phyloP scores from a whole-genome alignment of 2,329 filamentous ascomycete species.

The Phialophora verrucosa region DNA sequence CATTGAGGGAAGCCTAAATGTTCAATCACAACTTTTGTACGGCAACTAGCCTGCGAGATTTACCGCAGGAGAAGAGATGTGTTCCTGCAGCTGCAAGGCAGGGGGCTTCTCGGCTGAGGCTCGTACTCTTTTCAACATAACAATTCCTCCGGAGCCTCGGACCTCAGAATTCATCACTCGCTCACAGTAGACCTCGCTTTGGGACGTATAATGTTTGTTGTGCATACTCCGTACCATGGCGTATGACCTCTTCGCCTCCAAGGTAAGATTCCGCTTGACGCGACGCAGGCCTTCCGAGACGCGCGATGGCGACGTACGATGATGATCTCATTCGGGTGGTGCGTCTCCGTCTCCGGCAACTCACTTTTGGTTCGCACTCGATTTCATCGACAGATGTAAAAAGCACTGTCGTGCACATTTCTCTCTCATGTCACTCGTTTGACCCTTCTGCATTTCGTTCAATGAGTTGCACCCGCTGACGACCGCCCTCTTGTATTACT shows the following conservation, averaged over 20 bases:
- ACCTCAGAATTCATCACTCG: not conserved
- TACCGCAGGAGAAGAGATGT: not conserved
- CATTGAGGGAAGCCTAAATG: constrained; percentile 9
- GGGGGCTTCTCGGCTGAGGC: not conserved
- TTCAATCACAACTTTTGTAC: not conserved
- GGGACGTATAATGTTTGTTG: not conserved
- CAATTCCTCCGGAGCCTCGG: not conserved
- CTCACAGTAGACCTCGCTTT: not conserved
- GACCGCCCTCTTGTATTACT: not conserved
- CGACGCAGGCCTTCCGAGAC: not conserved
- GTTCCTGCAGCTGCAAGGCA: constrained; percentile 9
- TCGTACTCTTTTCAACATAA: not conserved
- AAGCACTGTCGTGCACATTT: not conserved
- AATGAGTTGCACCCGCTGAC: not conserved
- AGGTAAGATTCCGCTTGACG: not conserved
- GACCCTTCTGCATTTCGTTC: not conserved
- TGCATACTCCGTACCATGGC: not conserved
- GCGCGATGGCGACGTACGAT: not conserved
- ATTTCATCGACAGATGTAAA: constrained; percentile 1
- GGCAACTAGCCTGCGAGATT: constrained; percentile 8
- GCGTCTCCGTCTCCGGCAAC: constrained; percentile 18
- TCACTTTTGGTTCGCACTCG: not conserved
- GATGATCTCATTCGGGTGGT: constrained; percentile 30
- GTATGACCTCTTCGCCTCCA: no score
- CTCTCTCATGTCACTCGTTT: not conserved